Percentiles rank a stretch among this genome's conserved stretches.
Evolutionary conservation across 768 basidiomycete genomes (phyloP).

Genomic region (Steccherinum ochraceum): DNA sequence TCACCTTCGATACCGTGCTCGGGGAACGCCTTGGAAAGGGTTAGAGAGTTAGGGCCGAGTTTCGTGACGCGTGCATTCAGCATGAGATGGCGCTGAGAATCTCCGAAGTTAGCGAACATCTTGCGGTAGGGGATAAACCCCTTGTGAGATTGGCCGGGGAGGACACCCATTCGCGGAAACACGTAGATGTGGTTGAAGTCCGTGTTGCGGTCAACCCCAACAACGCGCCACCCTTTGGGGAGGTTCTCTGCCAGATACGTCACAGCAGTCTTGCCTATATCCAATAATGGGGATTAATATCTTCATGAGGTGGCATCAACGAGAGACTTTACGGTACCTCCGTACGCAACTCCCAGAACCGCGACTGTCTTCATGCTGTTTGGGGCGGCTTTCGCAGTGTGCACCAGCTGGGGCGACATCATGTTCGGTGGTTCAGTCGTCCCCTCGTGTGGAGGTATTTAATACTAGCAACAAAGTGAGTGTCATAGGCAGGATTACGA

Average conservation of each 20-base stretch:
- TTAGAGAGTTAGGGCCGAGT: constrained; percentile 33
- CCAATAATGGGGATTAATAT: too few species aligned
- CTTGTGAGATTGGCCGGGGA: constrained; percentile 59
- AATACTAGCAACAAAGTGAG: too few species aligned
- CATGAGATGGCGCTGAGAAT: constrained; percentile 19
- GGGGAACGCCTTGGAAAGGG: constrained; percentile 41
- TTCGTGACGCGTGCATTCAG: constrained; percentile 42
- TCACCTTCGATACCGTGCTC: constrained; percentile 32
- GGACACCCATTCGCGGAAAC: constrained; percentile 51
- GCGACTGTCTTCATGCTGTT: constrained; percentile 47
- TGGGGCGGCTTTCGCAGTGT: too few species aligned
- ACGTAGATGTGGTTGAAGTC: constrained; percentile 42
- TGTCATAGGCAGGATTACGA: too few species aligned
- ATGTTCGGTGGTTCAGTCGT: too few species aligned
- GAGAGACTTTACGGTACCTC: too few species aligned
- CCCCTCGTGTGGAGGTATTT: too few species aligned
- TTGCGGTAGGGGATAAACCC: constrained; percentile 57
- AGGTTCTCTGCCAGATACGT: constrained; percentile 43
- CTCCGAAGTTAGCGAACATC: constrained; percentile 27
- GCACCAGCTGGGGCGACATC: too few species aligned
- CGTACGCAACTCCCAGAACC: constrained; percentile 52
- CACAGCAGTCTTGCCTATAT: constrained; percentile 44
- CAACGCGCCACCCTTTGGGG: constrained; percentile 46
- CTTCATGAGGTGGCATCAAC: too few species aligned
- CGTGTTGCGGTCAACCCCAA: constrained; percentile 57